Percentiles rank a stretch among this genome's conserved stretches.
Evolutionary conservation across 805 yeast species (phyloP).

Genomic region (Ogataea allantospora): DNA sequence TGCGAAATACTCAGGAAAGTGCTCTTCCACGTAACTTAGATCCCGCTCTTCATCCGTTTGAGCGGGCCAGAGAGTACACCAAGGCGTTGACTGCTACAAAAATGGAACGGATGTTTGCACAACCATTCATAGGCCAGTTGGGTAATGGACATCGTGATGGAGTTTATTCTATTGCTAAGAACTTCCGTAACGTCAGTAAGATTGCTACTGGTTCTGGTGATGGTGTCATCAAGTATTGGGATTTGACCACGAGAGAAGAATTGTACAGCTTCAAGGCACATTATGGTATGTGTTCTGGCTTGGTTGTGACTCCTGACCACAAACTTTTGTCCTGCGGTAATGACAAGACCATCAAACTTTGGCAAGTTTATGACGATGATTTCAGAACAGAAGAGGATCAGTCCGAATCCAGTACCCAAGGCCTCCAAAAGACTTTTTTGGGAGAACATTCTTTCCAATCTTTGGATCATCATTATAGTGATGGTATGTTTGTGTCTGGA

Average conservation of each 20-base stretch:
- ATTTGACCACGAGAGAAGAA: constrained; percentile 76
- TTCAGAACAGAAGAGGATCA: constrained; percentile 26
- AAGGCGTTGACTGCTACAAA: constrained; percentile 94
- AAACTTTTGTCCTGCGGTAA: constrained; percentile 78
- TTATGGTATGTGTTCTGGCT: constrained; percentile 83
- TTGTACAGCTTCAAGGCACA: constrained; percentile 81
- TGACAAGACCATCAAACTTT: constrained; percentile 84
- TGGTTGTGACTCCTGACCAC: constrained; percentile 66
- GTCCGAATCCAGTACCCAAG: constrained; percentile 39
- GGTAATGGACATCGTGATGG: constrained; percentile 97
- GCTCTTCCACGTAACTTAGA: constrained; percentile 84
- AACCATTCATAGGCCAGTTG: constrained; percentile 92
- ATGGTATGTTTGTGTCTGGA: constrained; percentile 81
- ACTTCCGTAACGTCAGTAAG: constrained; percentile 64
- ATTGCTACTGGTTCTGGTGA: constrained; percentile 94
- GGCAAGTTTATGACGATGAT: constrained; percentile 65
- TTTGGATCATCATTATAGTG: constrained; percentile 80
- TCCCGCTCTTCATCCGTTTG: constrained; percentile 95
- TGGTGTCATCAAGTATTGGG: constrained; percentile 94
- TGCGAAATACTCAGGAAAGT: constrained; percentile 83
- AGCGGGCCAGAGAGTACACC: constrained; percentile 94
- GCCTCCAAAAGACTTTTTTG: constrained; percentile 72
- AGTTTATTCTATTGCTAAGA: constrained; percentile 81
- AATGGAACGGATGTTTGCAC: constrained; percentile 94
- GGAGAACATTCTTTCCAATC: constrained; percentile 85